phyloP scores from a whole-genome alignment of 75 land plant genomes.

The Sequoia sempervirens region DNA sequence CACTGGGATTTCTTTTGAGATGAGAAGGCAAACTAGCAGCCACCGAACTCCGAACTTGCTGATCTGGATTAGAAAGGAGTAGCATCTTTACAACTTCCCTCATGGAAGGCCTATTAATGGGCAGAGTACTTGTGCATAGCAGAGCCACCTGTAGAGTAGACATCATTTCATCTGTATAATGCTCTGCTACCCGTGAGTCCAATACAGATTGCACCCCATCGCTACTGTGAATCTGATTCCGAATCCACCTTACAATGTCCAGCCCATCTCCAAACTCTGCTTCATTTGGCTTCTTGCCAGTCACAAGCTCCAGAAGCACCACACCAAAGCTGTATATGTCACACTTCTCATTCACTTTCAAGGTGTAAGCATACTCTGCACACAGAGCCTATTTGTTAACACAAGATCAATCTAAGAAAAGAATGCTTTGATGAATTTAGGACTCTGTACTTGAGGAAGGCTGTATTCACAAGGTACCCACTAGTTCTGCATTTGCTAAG shows the following conservation, averaged over 20 bases:
- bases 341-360: constrained; percentile 37
- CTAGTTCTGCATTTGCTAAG: neutral
- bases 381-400: neutral
- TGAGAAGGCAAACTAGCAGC: constrained; percentile 8
- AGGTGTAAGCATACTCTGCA: constrained; percentile 38
- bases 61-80: constrained; percentile 7
- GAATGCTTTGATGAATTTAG: neutral
- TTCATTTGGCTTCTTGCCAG: constrained; percentile 27
- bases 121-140: constrained; percentile 30
- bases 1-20: constrained; percentile 10
- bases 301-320: constrained; percentile 36
- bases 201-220: neutral
- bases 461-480: neutral
- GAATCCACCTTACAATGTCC: constrained; percentile 29
- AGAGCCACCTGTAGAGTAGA: constrained; percentile 10
- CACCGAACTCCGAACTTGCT: neutral
- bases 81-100: constrained; percentile 23
- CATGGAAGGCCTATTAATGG: constrained; percentile 24
- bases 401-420: neutral
- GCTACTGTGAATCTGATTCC: constrained; percentile 12
- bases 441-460: neutral
- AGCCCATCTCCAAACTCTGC: constrained; percentile 28
- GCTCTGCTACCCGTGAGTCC: neutral
- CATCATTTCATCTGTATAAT: neutral
- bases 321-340: constrained; percentile 45